These are phyloP conservation scores for Pyrenochaeta sp. DNA, from an alignment of 2,329 filamentous ascomycete genomes.

Conservation along the genomic window DNA sequence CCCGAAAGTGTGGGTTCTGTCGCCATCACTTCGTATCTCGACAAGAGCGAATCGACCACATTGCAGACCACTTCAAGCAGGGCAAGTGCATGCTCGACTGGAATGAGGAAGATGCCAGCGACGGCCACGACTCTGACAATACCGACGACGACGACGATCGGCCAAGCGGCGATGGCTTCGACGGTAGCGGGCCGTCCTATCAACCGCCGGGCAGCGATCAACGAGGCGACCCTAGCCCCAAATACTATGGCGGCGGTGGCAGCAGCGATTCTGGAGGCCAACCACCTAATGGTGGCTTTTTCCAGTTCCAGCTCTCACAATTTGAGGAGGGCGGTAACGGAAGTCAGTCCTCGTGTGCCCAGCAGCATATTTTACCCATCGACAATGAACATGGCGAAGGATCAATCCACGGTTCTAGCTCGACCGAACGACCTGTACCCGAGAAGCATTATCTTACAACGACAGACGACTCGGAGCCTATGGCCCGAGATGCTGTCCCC, in stretches of 20 bases:
- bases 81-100: slow-evolving; percentile 51
- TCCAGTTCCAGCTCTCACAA: slow-evolving; percentile 44
- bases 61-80: slow-evolving; percentile 50
- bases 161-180: slow-evolving; percentile 36
- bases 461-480: slow-evolving; percentile 30
- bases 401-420: slow-evolving; percentile 6
- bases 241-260: slow-evolving; percentile 26
- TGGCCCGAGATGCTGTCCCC: slow-evolving; percentile 48
- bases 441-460: slow-evolving; percentile 26
- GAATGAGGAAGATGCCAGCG: slow-evolving; percentile 40
- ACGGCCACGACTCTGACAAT: slow-evolving; percentile 31
- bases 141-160: slow-evolving; percentile 36
- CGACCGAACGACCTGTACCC: slow-evolving; percentile 8
- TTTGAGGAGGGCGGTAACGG: slow-evolving; percentile 18
- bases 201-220: slow-evolving; percentile 30
- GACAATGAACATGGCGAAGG: slow-evolving; percentile 1
- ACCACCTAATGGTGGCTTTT: slow-evolving; percentile 32
- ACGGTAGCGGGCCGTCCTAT: slow-evolving; percentile 28
- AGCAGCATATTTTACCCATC: slow-evolving; percentile 12
- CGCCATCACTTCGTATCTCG: slow-evolving; percentile 42
- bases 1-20: slow-evolving; percentile 48
- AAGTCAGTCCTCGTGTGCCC: slow-evolving; percentile 5
- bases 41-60: slow-evolving; percentile 50
- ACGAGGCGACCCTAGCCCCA: slow-evolving; percentile 22
- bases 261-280: slow-evolving; percentile 20